Conservation (phyloP, 352 stramenopile genomes). For the Phytopythium helicoides region DNA sequence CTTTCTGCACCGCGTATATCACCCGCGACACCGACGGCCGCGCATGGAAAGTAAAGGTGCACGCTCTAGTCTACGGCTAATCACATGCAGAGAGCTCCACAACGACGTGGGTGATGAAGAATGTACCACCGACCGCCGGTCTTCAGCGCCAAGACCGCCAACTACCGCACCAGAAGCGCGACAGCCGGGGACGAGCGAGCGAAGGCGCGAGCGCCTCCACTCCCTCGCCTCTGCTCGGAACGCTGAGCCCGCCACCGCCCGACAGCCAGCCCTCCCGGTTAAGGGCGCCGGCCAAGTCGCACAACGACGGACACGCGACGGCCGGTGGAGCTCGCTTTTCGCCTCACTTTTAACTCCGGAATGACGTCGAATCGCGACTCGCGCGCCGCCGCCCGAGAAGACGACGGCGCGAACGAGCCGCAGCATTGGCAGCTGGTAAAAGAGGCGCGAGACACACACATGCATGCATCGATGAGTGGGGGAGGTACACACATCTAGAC, state of each 20-base stretch:
- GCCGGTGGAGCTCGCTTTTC: slow-evolving; percentile 34
- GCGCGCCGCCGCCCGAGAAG: slow-evolving; percentile 14
- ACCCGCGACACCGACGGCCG: slow-evolving; percentile 40
- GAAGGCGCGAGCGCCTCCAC: slow-evolving; percentile 12
- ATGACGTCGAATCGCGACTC: slow-evolving; percentile 25
- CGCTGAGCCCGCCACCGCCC: slow-evolving; percentile 9
- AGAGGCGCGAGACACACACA: slow-evolving; percentile 32
- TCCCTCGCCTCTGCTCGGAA: slow-evolving; percentile 32
- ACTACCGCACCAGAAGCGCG: slow-evolving; percentile 43
- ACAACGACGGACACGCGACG: slow-evolving; percentile 22
- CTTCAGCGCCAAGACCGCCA: slow-evolving; percentile 43
- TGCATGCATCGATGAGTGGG: background rate
- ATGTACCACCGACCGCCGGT: slow-evolving; percentile 14
- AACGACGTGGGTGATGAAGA: background rate
- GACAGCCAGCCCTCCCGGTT: slow-evolving; percentile 9
- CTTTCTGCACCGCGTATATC: slow-evolving; percentile 86
- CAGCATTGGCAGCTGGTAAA: slow-evolving; percentile 64
- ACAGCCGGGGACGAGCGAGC: slow-evolving; percentile 27
- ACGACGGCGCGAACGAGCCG: slow-evolving; percentile 8
- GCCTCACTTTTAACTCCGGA: slow-evolving; percentile 81
- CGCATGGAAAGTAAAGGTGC: slow-evolving; percentile 78
- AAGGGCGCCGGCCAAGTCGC: slow-evolving; percentile 27
- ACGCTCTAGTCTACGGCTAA: slow-evolving; percentile 7
- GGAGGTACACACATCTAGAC: background rate
- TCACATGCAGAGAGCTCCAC: background rate